Percentiles rank a stretch among this genome's conserved stretches.
Conservation (phyloP, 208 protist species). For the Leishmania turanica region DNA sequence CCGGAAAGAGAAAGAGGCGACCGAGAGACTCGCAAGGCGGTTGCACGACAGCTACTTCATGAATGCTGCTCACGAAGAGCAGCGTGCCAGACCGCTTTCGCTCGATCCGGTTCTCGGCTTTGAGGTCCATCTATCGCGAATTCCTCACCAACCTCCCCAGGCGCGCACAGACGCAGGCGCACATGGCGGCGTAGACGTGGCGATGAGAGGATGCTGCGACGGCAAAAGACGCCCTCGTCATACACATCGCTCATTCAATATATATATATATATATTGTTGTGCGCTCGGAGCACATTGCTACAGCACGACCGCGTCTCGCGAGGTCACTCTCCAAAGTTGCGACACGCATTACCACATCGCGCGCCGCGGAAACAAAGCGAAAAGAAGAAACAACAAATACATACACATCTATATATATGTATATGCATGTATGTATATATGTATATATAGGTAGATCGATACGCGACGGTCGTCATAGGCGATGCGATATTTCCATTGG, state of each 20-base stretch:
- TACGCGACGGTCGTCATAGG: background rate
- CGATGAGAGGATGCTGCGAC: background rate
- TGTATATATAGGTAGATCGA: background rate
- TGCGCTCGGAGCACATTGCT: background rate
- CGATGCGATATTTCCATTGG: background rate
- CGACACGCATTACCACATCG: background rate
- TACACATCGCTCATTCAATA: background rate
- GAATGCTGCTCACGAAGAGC: background rate
- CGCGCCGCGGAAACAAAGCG: slow-evolving; percentile 14
- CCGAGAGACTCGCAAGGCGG: background rate
- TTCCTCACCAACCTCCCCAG: background rate
- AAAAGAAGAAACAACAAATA: slow-evolving; percentile 11
- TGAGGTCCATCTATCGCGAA: background rate
- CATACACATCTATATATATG: background rate
- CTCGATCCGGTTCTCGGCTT: background rate
- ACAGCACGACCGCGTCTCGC: slow-evolving; percentile 1
- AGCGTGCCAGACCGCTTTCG: background rate
- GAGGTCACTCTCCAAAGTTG: background rate
- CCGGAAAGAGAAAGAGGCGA: background rate
- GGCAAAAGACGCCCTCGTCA: background rate
- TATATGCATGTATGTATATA: background rate
- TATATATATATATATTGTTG: background rate
- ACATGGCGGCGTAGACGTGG: background rate
- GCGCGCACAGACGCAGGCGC: background rate
- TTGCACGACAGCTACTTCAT: background rate